Conservation (phyloP, 768 basidiomycete genomes). For the Pleurotus giganteus region DNA sequence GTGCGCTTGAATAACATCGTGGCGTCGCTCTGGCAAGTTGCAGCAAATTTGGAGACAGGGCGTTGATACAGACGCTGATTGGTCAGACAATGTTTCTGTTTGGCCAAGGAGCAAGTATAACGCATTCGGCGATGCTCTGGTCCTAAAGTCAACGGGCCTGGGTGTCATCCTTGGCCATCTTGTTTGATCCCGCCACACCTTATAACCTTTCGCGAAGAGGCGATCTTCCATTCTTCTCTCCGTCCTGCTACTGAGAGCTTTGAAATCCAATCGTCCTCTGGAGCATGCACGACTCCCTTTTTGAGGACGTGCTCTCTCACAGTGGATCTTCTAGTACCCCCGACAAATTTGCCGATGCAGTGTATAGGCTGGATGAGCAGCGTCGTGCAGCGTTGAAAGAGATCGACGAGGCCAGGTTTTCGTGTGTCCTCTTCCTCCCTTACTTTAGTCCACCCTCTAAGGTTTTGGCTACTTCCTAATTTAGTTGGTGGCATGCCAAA, state of each 20-base stretch:
- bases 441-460: constrained; percentile 7
- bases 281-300: neutral
- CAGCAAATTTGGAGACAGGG: constrained; percentile 74
- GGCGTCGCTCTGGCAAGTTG: constrained; percentile 80
- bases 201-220: too few relatives aligned
- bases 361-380: constrained; percentile 57
- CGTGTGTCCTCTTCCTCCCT: constrained; percentile 41
- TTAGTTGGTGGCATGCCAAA: constrained; percentile 83
- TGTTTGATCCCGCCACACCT: too few relatives aligned
- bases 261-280: neutral
- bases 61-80: constrained; percentile 18
- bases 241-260: too few relatives aligned
- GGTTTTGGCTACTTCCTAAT: neutral
- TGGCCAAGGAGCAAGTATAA: too few relatives aligned
- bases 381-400: constrained; percentile 80
- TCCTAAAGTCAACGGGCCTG: too few relatives aligned
- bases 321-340: neutral
- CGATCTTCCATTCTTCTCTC: too few relatives aligned
- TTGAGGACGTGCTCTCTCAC: neutral
- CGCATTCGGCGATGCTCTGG: too few relatives aligned
- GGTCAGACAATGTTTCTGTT: too few relatives aligned
- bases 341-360: constrained; percentile 24
- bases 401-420: constrained; percentile 83
- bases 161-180: too few relatives aligned
- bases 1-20: constrained; percentile 62